Evolutionary conservation across 306 rosid species (phyloP), one percentile per base, ranked within the genome.

Genomic region (Casuarina cunninghamiana): DNA sequence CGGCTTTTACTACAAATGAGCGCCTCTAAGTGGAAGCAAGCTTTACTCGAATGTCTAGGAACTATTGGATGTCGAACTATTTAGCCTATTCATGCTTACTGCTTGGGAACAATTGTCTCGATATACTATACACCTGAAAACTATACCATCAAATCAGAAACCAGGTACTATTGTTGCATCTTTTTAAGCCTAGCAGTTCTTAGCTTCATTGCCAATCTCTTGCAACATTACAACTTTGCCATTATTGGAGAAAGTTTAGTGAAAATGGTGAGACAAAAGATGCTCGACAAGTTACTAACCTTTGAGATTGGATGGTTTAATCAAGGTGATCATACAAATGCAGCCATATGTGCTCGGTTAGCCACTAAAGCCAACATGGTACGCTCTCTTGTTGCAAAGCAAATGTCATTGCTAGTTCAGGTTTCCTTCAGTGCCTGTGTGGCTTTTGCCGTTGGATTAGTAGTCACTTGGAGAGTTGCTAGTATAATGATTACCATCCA

Each of bases 241-340:
- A 72, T 86, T 71, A 94, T 91, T 97, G 98, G 94, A 78, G 97
- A 94, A 77, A 35, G 54, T 0, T 83, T 91, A 82, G 75, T 90
- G 8, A 89, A 91, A 82, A 89, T 97, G 83, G 89, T 91, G 55
- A 63, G 93, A 0, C 87, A 88, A 63, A 76, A 75, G 75, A 58
- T 94, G 77, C 84, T 94, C 11, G 83, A 72, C n/a, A 82, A 86
- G 60, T 81, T 89, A 63, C 55, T 91, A 42, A 90, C 93, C 49
- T 94, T 94, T 80, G 97, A 91, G 85, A 81, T 94, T 45, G 94
- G 93, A 73, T 94, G 98, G 97, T 91, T 91, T 85, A 97, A 94
- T 50, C 79, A 85, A 75, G 90, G 90, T 19, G 93, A 90, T 15
- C 90, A 91, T 79, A 81, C 90, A 0, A 91, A 94, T 71, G 96